Evolutionary conservation across 2,329 filamentous ascomycete genomes (phyloP).

Genomic region (Pyrenochaeta sp.): DNA sequence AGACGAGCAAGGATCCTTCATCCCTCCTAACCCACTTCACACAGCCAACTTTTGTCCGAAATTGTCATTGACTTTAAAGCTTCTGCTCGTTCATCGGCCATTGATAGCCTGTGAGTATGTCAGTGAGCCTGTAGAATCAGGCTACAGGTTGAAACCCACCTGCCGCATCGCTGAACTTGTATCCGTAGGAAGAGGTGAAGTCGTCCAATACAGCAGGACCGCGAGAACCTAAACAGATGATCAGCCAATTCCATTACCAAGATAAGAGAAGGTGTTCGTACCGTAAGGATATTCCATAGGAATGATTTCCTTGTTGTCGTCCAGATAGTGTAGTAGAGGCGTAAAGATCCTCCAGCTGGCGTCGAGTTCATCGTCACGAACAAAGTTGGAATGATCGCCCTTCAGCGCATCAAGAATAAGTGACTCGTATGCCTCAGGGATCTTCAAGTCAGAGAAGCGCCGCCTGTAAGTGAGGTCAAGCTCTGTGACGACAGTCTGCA

Average conservation of each 20-base stretch:
- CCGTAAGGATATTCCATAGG: conserved; percentile 99
- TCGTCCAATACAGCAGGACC: conserved; percentile 96
- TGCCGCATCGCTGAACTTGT: conserved; percentile 97
- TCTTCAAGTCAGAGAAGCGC: conserved; percentile 99
- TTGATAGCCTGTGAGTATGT: conserved; percentile 46
- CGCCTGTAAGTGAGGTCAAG: conserved; percentile 97
- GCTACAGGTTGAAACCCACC: conserved; percentile 56
- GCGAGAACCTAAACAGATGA: conserved; percentile 77
- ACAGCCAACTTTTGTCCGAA: conserved; percentile 23
- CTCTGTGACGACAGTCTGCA: conserved; percentile 99
- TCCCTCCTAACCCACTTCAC: conserved; percentile 23
- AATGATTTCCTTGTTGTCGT: conserved; percentile 99
- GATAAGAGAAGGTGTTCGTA: conserved; percentile 57
- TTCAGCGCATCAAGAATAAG: conserved; percentile 97
- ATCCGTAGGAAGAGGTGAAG: conserved; percentile 97
- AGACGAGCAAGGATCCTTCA: conserved; percentile 14
- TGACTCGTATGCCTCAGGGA: conserved; percentile 98
- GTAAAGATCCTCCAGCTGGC: conserved; percentile 99
- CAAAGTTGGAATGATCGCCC: conserved; percentile 98
- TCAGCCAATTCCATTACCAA: conserved; percentile 17
- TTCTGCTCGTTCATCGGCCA: conserved; percentile 52
- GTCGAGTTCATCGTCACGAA: conserved; percentile 75
- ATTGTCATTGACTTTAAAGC: conserved; percentile 30
- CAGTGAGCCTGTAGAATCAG: conserved; percentile 17
- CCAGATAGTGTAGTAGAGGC: conserved; percentile 94